Percentiles rank a stretch among this genome's conserved stretches.
Evolutionary conservation across 2,329 filamentous ascomycete genomes (phyloP).

Genomic region (Cordyceps javanica): DNA sequence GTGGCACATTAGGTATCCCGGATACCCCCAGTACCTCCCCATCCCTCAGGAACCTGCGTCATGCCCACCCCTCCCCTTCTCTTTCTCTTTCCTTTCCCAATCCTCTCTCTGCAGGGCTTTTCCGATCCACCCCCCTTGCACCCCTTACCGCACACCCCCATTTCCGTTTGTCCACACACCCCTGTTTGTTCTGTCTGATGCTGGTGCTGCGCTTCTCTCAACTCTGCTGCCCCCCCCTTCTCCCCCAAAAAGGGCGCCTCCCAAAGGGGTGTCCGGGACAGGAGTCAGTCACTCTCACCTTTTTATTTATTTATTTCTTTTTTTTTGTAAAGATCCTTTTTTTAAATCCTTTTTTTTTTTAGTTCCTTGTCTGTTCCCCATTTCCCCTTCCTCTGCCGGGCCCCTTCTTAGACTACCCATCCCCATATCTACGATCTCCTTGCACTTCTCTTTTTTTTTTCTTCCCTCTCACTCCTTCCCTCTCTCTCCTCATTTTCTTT

Average conservation of each 20-base stretch:
- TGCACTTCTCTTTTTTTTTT: conserved; percentile 18
- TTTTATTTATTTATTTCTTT: not conserved
- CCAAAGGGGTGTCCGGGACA: conserved; percentile 8
- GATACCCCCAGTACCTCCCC: no score
- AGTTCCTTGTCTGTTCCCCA: not conserved
- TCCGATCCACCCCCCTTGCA: conserved; percentile 5
- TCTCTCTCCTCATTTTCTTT: conserved; percentile 16
- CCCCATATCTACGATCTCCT: conserved; percentile 13
- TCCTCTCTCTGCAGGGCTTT: conserved; percentile 1
- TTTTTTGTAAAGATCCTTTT: not conserved
- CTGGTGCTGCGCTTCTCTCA: not conserved
- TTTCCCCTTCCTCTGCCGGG: conserved; percentile 11
- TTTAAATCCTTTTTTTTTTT: not conserved
- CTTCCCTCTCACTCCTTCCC: conserved; percentile 17
- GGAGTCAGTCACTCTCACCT: conserved; percentile 8
- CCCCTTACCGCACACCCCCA: not conserved
- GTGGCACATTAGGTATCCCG: no score
- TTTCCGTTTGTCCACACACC: conserved; percentile 1
- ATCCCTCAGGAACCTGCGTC: no score
- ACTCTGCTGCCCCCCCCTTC: not conserved
- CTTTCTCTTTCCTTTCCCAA: not conserved
- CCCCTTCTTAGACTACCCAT: conserved; percentile 15
- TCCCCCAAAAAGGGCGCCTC: not conserved
- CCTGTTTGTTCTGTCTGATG: not conserved
- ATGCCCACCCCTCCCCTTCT: not conserved